These are phyloP conservation scores for Aspergillus brasiliensis DNA, from an alignment of 2,329 filamentous ascomycete genomes.

Conservation along the genomic window DNA sequence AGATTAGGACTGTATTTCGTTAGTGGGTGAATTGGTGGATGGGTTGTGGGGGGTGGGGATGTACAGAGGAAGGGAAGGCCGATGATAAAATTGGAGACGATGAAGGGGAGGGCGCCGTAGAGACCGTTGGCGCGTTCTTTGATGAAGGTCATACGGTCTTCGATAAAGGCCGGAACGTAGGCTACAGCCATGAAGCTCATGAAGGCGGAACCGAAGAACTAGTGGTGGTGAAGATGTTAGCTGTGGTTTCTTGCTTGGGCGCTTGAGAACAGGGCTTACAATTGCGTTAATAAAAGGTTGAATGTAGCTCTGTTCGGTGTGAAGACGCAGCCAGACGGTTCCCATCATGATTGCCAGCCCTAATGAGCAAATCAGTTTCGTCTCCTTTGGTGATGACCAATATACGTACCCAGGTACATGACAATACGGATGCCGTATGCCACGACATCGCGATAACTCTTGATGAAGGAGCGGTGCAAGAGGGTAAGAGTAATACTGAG, in stretches of 20 bases:
- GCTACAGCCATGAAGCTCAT: conserved; percentile 83
- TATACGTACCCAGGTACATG: conserved; percentile 69
- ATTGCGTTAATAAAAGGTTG: conserved; percentile 82
- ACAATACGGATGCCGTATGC: conserved; percentile 79
- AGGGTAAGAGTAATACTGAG: conserved; percentile 63
- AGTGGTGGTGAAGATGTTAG: background rate
- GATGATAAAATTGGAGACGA: conserved; percentile 78
- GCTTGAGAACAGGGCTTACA: conserved; percentile 36
- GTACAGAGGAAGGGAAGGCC: conserved; percentile 75
- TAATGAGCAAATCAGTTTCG: conserved; percentile 12
- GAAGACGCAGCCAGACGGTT: conserved; percentile 78
- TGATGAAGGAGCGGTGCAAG: conserved; percentile 77
- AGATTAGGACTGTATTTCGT: conserved; percentile 61
- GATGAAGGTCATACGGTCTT: conserved; percentile 71
- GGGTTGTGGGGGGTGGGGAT: conserved; percentile 12
- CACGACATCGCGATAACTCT: conserved; percentile 80
- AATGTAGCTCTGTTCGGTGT: conserved; percentile 69
- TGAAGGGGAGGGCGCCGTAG: conserved; percentile 72
- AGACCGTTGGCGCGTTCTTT: conserved; percentile 83
- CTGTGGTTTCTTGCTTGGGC: background rate
- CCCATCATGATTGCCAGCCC: conserved; percentile 83
- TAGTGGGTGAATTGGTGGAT: background rate
- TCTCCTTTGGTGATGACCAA: background rate
- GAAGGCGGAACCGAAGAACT: conserved; percentile 72
- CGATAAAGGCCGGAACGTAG: conserved; percentile 80